phyloP scores from a whole-genome alignment of 805 yeast species.

The Hanseniaspora osmophila region DNA sequence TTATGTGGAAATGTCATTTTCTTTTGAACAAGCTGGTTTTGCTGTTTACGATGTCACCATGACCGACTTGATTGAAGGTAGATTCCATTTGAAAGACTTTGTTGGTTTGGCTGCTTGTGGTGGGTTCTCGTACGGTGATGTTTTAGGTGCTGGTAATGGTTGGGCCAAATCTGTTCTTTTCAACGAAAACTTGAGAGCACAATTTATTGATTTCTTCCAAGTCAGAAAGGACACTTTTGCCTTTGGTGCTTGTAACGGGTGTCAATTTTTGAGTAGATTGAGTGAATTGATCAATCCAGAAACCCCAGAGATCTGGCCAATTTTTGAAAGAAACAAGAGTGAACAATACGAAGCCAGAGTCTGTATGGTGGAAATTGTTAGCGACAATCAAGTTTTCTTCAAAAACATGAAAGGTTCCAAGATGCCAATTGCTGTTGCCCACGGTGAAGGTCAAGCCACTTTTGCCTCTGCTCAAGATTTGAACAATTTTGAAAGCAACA shows the following conservation, averaged over 20 bases:
- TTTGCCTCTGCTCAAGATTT: conserved; percentile 38
- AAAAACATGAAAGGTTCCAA: conserved; percentile 86
- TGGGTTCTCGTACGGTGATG: conserved; percentile 98
- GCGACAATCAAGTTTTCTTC: conserved; percentile 55
- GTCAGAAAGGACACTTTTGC: conserved; percentile 87
- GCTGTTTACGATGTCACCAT: conserved; percentile 90
- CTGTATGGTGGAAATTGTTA: conserved; percentile 68
- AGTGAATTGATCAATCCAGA: conserved; percentile 77
- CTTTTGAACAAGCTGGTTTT: conserved; percentile 89
- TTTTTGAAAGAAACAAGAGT: conserved; percentile 76
- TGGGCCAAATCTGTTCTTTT: conserved; percentile 95
- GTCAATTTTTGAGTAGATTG: conserved; percentile 85
- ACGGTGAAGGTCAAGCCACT: conserved; percentile 91
- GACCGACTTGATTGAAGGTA: conserved; percentile 76
- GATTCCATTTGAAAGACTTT: conserved; percentile 58
- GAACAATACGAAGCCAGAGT: conserved; percentile 97
- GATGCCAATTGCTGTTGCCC: conserved; percentile 94
- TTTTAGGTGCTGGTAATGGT: conserved; percentile 95
- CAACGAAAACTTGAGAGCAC: conserved; percentile 60
- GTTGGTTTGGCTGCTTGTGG: conserved; percentile 97
- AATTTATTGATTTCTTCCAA: conserved; percentile 70
- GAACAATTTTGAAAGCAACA: conserved; percentile 34
- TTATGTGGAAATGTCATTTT: conserved; percentile 96
- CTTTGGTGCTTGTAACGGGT: conserved; percentile 96
- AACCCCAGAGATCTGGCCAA: conserved; percentile 79